Conservation (phyloP, 768 basidiomycete species). For the Mycena filopes region DNA sequence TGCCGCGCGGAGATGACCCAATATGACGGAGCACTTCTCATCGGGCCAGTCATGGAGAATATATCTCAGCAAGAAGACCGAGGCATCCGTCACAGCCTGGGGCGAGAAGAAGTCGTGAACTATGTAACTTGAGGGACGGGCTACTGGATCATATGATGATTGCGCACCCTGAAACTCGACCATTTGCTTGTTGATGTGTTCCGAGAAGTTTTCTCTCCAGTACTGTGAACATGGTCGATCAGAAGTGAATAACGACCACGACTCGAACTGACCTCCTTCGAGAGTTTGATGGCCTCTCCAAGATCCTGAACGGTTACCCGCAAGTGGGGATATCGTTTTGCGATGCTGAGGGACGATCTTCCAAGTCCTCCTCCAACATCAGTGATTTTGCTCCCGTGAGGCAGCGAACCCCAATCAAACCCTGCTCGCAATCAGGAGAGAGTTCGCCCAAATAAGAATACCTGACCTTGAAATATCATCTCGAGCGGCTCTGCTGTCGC, state of each 20-base stretch:
- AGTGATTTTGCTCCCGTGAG: too few relatives aligned
- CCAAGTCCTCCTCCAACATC: not conserved
- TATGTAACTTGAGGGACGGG: not conserved
- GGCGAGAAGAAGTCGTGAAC: not conserved
- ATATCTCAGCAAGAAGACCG: not conserved
- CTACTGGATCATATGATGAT: not conserved
- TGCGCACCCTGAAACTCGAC: not conserved
- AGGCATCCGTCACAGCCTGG: not conserved
- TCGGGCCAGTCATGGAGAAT: not conserved
- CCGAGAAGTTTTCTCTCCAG: not conserved
- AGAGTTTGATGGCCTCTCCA: not conserved
- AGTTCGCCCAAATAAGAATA: too few relatives aligned
- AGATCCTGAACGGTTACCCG: not conserved
- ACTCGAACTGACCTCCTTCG: not conserved
- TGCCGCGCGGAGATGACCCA: not conserved
- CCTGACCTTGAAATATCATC: constrained; percentile 20
- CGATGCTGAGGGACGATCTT: not conserved
- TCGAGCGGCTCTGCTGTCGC: constrained; percentile 14
- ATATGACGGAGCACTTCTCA: not conserved
- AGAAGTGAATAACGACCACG: not conserved
- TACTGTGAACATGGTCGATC: not conserved
- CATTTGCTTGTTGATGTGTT: not conserved
- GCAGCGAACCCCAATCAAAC: constrained; percentile 34
- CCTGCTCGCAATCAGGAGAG: constrained; percentile 5
- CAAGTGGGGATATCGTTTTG: not conserved